Base-by-base conservation (phyloP, 176 grass and related monocot genomes). In the Carex cristatella region DNA sequence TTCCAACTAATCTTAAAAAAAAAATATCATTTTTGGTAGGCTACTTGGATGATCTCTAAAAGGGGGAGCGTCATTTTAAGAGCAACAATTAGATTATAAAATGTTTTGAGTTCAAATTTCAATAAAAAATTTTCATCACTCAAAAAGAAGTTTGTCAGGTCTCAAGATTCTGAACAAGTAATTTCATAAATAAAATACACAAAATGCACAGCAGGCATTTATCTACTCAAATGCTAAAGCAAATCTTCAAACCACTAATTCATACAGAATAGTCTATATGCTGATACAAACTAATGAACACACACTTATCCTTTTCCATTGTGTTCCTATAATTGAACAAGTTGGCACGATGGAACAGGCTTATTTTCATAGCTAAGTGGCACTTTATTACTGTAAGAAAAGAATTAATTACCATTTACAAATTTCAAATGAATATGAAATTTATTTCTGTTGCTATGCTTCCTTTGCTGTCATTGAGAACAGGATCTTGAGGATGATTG, bases 341-440 rank as follows among this genome's bases (percentile, higher is more conserved):
- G 4, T 19, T 63, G 61, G 23, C 19, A 63, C n/a, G 2, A 30
- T 63, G 61, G 2, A 63, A 63, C 19, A 23, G 7, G 61, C 23
- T 63, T 71, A 44, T 71, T 71, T 71, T 71, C 37, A 71, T 71
- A 44, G 37, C 68, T 70, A 40, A 69, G 8, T 44, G 15, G 7
- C 1, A 44, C 12, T 44, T 71, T 71, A 37, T 37, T 38, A 69
- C 68, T 19, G 15, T 4, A 2, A 71, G 68, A 2, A 44, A 70
- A 46, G 37, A 71, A 71, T 46, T 19, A 69, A 46, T 32, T 27
- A 37, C 46, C 19, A 78, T 78, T 78, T 78, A 78, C 74, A 78
- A 56, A 14, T 57, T 78, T 57, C n/a, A 6, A 16, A 78, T 57
- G 27, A 57, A 78, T 33, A 74, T 57, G 12, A 55, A 32, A 78